These are phyloP conservation scores for Nicotiana obtusifolia DNA, from an alignment of 257 asterid species.

Conservation along the genomic window DNA sequence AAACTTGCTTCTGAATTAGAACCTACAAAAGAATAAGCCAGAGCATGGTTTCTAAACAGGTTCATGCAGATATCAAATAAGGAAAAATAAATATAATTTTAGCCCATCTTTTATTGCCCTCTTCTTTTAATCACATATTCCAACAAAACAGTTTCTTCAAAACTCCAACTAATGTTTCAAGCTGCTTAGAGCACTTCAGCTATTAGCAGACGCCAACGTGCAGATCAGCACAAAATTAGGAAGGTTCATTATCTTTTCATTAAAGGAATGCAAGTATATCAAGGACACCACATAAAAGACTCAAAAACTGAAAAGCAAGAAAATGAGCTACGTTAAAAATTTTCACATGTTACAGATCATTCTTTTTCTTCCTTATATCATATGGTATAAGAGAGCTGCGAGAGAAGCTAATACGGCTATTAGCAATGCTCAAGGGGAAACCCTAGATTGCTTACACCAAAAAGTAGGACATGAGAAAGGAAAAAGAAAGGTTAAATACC, in stretches of 20 bases:
- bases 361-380: too few relatives aligned
- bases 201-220: neutral
- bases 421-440: too few relatives aligned
- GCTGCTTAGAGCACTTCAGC: neutral
- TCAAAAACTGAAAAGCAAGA: neutral
- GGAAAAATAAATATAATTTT: neutral
- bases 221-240: neutral
- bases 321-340: neutral
- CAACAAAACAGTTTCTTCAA: neutral
- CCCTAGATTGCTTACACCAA: too few relatives aligned
- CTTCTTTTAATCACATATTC: neutral
- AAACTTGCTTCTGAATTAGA: neutral
- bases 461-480: too few relatives aligned
- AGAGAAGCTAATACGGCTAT: too few relatives aligned
- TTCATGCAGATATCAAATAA: neutral
- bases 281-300: neutral
- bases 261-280: neutral
- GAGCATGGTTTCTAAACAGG: neutral
- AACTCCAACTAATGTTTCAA: neutral
- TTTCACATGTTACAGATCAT: neutral
- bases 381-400: too few relatives aligned
- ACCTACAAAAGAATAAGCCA: neutral
- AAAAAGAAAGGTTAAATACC: too few relatives aligned
- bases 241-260: neutral
- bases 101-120: neutral